Base-by-base conservation (phyloP, 2,329 filamentous ascomycete genomes). In the Stagonosporopsis rhizophila region DNA sequence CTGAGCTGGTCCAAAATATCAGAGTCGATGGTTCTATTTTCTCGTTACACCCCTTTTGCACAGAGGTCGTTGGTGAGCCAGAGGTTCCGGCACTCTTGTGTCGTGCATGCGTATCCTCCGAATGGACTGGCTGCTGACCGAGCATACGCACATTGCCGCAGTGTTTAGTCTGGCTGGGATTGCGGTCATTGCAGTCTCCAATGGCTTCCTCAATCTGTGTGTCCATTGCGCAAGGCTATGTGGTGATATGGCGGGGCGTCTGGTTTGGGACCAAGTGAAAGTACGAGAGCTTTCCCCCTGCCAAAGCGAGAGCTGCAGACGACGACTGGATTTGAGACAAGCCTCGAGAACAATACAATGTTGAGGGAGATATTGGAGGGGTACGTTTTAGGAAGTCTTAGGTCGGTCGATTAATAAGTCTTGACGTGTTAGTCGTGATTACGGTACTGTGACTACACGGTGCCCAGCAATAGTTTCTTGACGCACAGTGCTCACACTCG, bases 381-480 rank as follows among this genome's bases (percentile, higher is more conserved):
- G 14, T 32, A 3, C 3, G 30, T 4, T 12, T 15, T 14, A 11
- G 27, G 27, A 30, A 30, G 6, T 30, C 7, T 9, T 22, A 7
- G 14, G 30, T 14, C n/a, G 17, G 22, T 22, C n/a, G 17, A 23
- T 30, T 47, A 34, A 40, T 34, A 35, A n/a, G 35, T 1, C n/a
- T 38, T 20, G 50, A 9, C 6, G 8, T 19, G 8, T 6, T 3
- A n/a, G 23, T 44, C 34, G 28, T 44, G 19, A 32, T 55, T 35
- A 25, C 27, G 25, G 35, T 25, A 23, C 44, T 32, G 38, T 48
- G 38, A 17, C n/a, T 35, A 22, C 44, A 48, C 44, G 39, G 42
- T 4, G 15, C 30, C 22, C 11, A 14, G 39, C 20, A 28, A 20
- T n/a, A 7, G 19, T 12, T n/a, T 19, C 11, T 39, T 32, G 23